These are phyloP conservation scores for Vicia sativa DNA, from an alignment of 306 rosid species.

Conservation along the genomic window DNA sequence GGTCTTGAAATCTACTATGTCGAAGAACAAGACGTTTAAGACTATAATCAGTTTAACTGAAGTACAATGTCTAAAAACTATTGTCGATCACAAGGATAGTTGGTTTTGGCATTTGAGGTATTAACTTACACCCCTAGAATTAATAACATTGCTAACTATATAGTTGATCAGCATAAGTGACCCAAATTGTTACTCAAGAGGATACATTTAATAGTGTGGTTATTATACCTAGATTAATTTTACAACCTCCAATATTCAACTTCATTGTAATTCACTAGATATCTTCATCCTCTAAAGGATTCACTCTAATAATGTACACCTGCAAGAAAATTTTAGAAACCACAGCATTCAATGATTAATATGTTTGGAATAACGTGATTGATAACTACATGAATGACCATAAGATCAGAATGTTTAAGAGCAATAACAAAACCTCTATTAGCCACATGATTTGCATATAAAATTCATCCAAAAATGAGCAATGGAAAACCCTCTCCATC, in stretches of 20 bases:
- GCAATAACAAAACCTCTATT: neutral
- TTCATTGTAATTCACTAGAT: slow-evolving; percentile 27
- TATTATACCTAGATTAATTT: too few species aligned
- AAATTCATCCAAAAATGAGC: slow-evolving; percentile 50
- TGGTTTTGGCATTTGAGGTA: too few species aligned
- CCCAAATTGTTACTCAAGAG: too few species aligned
- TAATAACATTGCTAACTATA: too few species aligned
- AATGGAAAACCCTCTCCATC: slow-evolving; percentile 80
- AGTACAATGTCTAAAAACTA: too few species aligned
- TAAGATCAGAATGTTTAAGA: neutral
- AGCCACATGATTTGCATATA: neutral
- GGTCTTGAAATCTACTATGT: too few species aligned
- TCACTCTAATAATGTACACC: slow-evolving; percentile 67
- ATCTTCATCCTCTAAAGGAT: slow-evolving; percentile 36
- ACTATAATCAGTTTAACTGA: too few species aligned
- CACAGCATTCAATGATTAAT: slow-evolving; percentile 8
- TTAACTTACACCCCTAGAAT: too few species aligned
- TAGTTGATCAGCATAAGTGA: too few species aligned
- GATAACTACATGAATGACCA: neutral
- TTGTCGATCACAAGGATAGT: too few species aligned
- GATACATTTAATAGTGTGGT: too few species aligned
- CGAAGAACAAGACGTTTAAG: too few species aligned
- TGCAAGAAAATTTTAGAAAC: slow-evolving; percentile 41
- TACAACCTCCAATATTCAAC: slow-evolving; percentile 36
- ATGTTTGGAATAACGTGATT: neutral